phyloP scores from a whole-genome alignment of 1,139 yeast species.

The Pichia sp. region DNA sequence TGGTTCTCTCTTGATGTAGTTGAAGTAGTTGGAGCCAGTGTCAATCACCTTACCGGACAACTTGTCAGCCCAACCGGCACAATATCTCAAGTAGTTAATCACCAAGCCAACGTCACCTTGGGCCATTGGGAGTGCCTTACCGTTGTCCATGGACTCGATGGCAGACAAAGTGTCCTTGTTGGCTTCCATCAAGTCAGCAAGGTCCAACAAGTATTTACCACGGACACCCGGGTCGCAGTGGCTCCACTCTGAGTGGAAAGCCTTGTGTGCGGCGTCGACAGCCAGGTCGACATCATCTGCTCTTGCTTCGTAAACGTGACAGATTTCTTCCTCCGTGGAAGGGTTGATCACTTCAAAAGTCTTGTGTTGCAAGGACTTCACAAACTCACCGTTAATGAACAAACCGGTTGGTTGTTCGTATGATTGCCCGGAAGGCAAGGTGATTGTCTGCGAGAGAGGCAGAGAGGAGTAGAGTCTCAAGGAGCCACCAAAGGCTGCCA shows the following conservation, averaged over 20 bases:
- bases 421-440: conserved; percentile 31
- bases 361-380: conserved; percentile 56
- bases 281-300: conserved; percentile 63
- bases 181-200: conserved; percentile 58
- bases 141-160: conserved; percentile 74
- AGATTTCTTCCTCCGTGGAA: conserved; percentile 55
- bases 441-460: conserved; percentile 28
- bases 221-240: conserved; percentile 43
- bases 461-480: conserved; percentile 29
- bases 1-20: conserved; percentile 66
- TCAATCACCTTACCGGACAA: conserved; percentile 58
- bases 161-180: conserved; percentile 54
- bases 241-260: conserved; percentile 47
- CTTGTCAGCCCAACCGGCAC: conserved; percentile 73
- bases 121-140: conserved; percentile 54
- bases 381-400: conserved; percentile 78
- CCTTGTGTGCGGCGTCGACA: conserved; percentile 55
- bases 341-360: conserved; percentile 62
- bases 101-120: conserved; percentile 54
- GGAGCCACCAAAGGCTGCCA: conserved; percentile 15
- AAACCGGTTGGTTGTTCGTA: conserved; percentile 70
- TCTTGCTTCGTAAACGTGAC: conserved; percentile 55
- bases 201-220: conserved; percentile 49
- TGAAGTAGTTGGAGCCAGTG: conserved; percentile 56
- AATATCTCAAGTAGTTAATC: conserved; percentile 52